Conservation (phyloP, 352 stramenopile genomes). For the Globisporangium iwayamae region DNA sequence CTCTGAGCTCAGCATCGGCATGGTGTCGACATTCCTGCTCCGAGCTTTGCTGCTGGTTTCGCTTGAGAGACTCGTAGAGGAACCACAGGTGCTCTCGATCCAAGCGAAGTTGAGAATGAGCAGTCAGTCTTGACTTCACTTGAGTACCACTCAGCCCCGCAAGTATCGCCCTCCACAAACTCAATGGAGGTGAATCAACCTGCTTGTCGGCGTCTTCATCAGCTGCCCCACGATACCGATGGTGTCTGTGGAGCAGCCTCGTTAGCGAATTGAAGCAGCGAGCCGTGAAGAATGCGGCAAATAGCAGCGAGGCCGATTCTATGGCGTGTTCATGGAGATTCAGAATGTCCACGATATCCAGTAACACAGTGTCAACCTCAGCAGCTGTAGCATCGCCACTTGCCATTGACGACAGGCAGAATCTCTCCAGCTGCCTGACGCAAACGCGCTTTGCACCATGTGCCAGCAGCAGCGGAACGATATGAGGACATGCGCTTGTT, state of each 20-base stretch:
- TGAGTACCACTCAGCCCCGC: neutral
- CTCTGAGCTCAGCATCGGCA: neutral
- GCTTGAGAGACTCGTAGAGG: slow-evolving; percentile 8
- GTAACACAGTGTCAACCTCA: neutral
- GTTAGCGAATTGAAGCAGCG: slow-evolving; percentile 10
- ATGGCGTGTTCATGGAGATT: neutral
- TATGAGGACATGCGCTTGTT: slow-evolving; percentile 2
- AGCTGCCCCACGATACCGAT: neutral
- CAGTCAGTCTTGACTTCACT: neutral
- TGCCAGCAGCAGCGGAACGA: slow-evolving; percentile 23
- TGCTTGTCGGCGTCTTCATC: neutral
- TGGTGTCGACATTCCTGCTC: neutral
- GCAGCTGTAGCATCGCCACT: neutral
- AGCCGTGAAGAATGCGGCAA: slow-evolving; percentile 11
- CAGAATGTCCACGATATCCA: neutral
- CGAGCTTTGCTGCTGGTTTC: neutral
- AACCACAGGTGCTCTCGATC: slow-evolving; percentile 29
- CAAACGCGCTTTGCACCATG: slow-evolving; percentile 22
- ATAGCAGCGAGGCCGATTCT: neutral
- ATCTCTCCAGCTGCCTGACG: slow-evolving; percentile 13
- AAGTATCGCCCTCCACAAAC: slow-evolving; percentile 6
- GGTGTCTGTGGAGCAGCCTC: neutral
- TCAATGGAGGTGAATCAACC: neutral
- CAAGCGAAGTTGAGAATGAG: neutral
- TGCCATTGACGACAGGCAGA: slow-evolving; percentile 12